Percentiles rank a stretch among this genome's conserved stretches.
Evolutionary conservation across 805 yeast species (phyloP).

Genomic region (Suhomyces xylopsoci): DNA sequence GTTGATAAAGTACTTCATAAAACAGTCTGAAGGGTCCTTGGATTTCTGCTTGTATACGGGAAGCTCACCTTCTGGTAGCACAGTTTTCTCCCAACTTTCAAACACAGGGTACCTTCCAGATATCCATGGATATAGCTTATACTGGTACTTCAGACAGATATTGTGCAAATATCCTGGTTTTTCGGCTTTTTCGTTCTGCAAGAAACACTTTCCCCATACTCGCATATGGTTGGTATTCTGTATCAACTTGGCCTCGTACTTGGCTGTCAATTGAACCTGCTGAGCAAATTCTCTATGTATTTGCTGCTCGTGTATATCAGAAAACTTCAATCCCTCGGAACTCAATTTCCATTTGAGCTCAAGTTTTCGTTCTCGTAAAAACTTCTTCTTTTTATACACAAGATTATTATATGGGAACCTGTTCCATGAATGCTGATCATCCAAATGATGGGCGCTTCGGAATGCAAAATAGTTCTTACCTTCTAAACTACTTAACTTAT

Average conservation of each 20-base stretch:
- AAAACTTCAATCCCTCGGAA: slow-evolving; percentile 10
- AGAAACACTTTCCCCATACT: slow-evolving; percentile 26
- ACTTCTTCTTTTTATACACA: slow-evolving; percentile 24
- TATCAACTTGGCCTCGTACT: slow-evolving; percentile 16
- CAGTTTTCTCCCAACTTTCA: slow-evolving; percentile 14
- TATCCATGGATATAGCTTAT: slow-evolving; percentile 30
- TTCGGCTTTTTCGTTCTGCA: slow-evolving; percentile 4
- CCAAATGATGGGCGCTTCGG: not conserved
- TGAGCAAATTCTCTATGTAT: slow-evolving; percentile 10
- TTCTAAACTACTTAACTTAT: not conserved
- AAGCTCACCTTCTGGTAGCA: slow-evolving; percentile 7
- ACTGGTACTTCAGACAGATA: slow-evolving; percentile 11
- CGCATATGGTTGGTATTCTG: slow-evolving; percentile 19
- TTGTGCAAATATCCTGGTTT: not conserved
- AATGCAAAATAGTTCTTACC: not conserved
- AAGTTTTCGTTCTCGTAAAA: slow-evolving; percentile 21
- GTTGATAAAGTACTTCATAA: slow-evolving; percentile 10
- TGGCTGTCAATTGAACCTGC: slow-evolving; percentile 6
- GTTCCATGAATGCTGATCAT: not conserved
- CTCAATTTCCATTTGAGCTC: slow-evolving; percentile 13
- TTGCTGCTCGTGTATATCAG: slow-evolving; percentile 10
- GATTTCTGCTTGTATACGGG: slow-evolving; percentile 7
- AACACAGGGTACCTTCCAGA: slow-evolving; percentile 21
- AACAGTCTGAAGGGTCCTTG: slow-evolving; percentile 9
- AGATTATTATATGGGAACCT: not conserved